These are phyloP conservation scores for Bolboschoenoplectus hybrid DNA, from an alignment of 202 grass and related monocot species.

Conservation along the genomic window DNA sequence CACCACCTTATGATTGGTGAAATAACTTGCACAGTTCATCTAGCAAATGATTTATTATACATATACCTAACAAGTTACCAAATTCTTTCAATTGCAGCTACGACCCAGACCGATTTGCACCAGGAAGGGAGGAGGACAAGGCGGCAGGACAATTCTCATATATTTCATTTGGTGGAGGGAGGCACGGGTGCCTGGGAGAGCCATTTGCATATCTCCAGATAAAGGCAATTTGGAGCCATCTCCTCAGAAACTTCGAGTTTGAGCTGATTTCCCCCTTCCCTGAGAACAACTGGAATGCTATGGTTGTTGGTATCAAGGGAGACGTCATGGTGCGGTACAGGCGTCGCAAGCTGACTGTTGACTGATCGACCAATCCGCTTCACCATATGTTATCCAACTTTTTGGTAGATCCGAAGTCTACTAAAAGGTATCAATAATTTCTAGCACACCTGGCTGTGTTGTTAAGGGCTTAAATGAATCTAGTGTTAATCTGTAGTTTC, in stretches of 20 bases:
- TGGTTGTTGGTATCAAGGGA: slow-evolving; percentile 93
- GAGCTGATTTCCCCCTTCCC: slow-evolving; percentile 95
- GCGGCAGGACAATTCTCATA: slow-evolving; percentile 87
- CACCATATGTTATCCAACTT: background rate
- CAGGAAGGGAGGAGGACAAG: slow-evolving; percentile 95
- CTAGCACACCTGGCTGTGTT: slow-evolving; percentile 4
- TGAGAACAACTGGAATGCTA: slow-evolving; percentile 84
- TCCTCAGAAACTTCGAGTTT: slow-evolving; percentile 96
- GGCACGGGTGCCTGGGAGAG: slow-evolving; percentile 91
- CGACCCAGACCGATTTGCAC: slow-evolving; percentile 68
- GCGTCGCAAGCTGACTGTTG: slow-evolving; percentile 67
- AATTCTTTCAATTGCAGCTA: slow-evolving; percentile 45
- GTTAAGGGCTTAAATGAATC: background rate
- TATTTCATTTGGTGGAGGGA: slow-evolving; percentile 85
- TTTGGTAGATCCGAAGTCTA: background rate
- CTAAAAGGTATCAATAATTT: slow-evolving; percentile 29
- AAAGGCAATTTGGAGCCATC: slow-evolving; percentile 91
- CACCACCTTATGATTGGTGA: background rate
- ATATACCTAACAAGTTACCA: background rate
- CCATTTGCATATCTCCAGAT: slow-evolving; percentile 96
- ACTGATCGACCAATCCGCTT: slow-evolving; percentile 44
- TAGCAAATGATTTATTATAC: background rate
- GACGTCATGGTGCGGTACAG: slow-evolving; percentile 90
- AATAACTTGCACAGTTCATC: background rate
- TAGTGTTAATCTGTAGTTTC: slow-evolving; percentile 26